phyloP scores from a whole-genome alignment of 345 rosid genomes.

The Mallotus nudiflorus region DNA sequence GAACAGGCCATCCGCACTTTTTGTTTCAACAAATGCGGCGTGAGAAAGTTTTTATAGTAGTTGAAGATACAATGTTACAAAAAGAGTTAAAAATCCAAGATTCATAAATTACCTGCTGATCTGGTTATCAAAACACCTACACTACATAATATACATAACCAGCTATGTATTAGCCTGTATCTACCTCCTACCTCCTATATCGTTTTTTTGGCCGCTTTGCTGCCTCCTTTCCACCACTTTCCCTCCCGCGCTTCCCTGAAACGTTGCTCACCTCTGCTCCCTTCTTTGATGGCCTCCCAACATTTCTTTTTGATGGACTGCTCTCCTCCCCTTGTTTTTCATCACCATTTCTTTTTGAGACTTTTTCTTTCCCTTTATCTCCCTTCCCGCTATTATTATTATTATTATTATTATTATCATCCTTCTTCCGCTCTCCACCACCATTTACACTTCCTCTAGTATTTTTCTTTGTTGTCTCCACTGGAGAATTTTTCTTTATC shows the following conservation, averaged over 20 bases:
- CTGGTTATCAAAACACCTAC: slow-evolving; percentile 4
- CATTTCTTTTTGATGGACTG: slow-evolving; percentile 36
- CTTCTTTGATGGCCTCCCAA: slow-evolving; percentile 58
- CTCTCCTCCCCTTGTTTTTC: slow-evolving; percentile 36
- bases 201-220: slow-evolving; percentile 55
- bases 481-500: slow-evolving; percentile 54
- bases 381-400: slow-evolving; percentile 31
- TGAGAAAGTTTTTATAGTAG: not conserved
- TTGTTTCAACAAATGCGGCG: not conserved
- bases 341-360: slow-evolving; percentile 31
- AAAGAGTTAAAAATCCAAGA: too few species aligned
- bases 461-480: slow-evolving; percentile 37
- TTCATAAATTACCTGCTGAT: not conserved
- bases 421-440: slow-evolving; percentile 32
- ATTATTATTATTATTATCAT: too few species aligned
- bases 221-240: slow-evolving; percentile 32
- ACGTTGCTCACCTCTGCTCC: slow-evolving; percentile 20
- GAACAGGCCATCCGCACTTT: not conserved
- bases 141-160: slow-evolving; percentile 3
- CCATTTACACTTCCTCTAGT: slow-evolving; percentile 13
- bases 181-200: slow-evolving; percentile 41
- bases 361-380: slow-evolving; percentile 44
- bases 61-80: slow-evolving; percentile 11
- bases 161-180: not conserved
- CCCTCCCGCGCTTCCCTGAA: slow-evolving; percentile 57